Base-by-base conservation (phyloP, 1,284 basidiomycete genomes). In the Phlebopus sp. region DNA sequence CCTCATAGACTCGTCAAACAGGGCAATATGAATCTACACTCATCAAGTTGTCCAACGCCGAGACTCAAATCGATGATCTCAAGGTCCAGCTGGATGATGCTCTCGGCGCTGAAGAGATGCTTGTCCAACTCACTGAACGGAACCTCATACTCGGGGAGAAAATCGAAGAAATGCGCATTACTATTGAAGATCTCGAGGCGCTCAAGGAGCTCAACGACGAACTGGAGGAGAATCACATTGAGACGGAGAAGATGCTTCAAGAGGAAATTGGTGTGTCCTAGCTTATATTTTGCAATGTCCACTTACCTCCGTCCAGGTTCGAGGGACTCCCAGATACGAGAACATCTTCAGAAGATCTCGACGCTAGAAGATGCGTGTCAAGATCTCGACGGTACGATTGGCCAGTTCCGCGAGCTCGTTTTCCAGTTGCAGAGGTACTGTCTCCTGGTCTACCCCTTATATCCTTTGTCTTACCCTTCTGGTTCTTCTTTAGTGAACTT, bases 131-230 rank as follows among this genome's bases (percentile, higher is more conserved):
- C 31, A 98, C 96, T 0, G 97, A 98, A 62, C 84, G 93, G 19
- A 99, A 98, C 64, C 76, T 97, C 18, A 82, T 87, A 69, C 80
- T 97, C 43, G 86, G 89, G 55, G 94, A 97, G 91, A 96, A 90
- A 82, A 92, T 98, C 55, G 96, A 98, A 62, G 92, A 97, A 69
- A 94, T 98, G 87, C 81, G 89, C 5, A 86, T 91, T 46, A 91
- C 90, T 0, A 93, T 98, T 44, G 96, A 98, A 63, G 96, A 99
- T 62, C 81, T 97, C 13, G 96, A 99, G 63, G 85, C 95, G 11
- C 80, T 99, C 43, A 92, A 95, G 66, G 95, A 98, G 59, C 84
- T 99, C 46, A 93, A 87, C 54, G 96, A 99, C 57, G 97, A 99
- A 69, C 78, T 99, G 2, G 97, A 99, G 67, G 96, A 99, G 69